Conservation (phyloP, 2,329 filamentous ascomycete genomes). For the Claviceps sp. region DNA sequence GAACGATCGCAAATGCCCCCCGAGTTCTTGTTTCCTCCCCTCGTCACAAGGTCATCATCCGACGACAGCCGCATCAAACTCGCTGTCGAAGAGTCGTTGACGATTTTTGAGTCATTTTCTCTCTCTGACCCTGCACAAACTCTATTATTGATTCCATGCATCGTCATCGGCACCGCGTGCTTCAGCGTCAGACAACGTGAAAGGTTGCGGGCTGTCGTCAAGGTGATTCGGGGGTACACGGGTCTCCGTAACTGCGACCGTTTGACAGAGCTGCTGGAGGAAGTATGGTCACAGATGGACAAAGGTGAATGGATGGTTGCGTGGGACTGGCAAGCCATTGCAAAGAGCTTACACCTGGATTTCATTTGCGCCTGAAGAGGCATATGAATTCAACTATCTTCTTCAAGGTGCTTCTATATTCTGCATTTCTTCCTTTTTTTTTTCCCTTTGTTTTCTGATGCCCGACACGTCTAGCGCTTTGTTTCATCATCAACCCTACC, state of each 20-base stretch:
- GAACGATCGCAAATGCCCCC: constrained; percentile 9
- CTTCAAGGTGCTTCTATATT: background rate
- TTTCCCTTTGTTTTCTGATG: background rate
- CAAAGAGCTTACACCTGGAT: constrained; percentile 37
- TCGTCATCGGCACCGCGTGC: constrained; percentile 47
- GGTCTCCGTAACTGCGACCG: constrained; percentile 45
- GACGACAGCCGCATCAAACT: constrained; percentile 38
- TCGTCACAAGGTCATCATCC: constrained; percentile 31
- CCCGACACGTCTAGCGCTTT: background rate
- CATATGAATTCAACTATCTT: background rate
- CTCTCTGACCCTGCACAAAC: constrained; percentile 46
- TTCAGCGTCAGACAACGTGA: constrained; percentile 39
- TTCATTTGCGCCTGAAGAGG: constrained; percentile 34
- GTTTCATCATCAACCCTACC: background rate
- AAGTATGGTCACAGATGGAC: constrained; percentile 47
- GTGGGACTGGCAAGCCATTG: constrained; percentile 52
- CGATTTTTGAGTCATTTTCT: constrained; percentile 40
- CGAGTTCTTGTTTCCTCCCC: constrained; percentile 28
- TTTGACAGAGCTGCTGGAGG: constrained; percentile 39
- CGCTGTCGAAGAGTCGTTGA: constrained; percentile 43
- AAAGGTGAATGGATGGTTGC: constrained; percentile 41
- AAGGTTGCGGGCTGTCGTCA: constrained; percentile 36
- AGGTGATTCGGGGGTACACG: constrained; percentile 42
- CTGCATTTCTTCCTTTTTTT: background rate
- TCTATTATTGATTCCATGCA: constrained; percentile 44